Evolutionary conservation across 306 rosid genomes (phyloP).

Genomic region (Sesbania bispinosa): DNA sequence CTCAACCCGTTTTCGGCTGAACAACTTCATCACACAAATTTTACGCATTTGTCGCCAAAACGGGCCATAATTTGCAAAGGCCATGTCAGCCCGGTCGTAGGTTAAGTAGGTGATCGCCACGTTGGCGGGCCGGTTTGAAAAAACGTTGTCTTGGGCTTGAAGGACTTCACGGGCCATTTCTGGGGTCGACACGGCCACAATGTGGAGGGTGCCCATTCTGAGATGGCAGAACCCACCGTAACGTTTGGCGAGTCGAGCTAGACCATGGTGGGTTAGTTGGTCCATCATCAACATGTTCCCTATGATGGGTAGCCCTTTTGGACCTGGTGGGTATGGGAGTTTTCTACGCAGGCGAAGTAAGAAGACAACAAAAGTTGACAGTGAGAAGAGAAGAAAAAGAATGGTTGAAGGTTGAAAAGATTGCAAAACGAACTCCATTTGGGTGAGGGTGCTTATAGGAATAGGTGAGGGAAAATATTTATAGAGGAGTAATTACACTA

Average conservation of each 20-base stretch:
- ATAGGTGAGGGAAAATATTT: background rate
- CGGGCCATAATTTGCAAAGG: conserved; percentile 72
- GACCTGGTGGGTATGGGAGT: conserved; percentile 56
- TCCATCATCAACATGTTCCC: conserved; percentile 53
- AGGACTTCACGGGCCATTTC: conserved; percentile 68
- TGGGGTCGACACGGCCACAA: conserved; percentile 46
- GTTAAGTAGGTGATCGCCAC: conserved; percentile 59
- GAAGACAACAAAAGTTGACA: background rate
- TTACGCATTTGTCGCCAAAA: conserved; percentile 82
- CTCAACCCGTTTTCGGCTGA: conserved; percentile 64
- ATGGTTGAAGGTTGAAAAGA: conserved; percentile 16
- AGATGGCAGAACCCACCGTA: conserved; percentile 57
- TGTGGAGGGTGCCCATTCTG: conserved; percentile 56
- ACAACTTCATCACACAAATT: conserved; percentile 59
- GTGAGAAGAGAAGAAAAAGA: background rate
- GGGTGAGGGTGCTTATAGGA: background rate
- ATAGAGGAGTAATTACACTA: background rate
- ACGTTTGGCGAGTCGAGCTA: conserved; percentile 18
- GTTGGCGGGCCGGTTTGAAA: conserved; percentile 62
- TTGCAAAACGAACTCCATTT: conserved; percentile 28
- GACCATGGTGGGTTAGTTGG: conserved; percentile 44
- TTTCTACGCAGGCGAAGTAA: background rate
- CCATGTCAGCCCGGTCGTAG: conserved; percentile 75
- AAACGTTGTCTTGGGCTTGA: conserved; percentile 52
- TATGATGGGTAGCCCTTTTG: conserved; percentile 44